Base-by-base conservation (phyloP, 805 yeast species). In the Starmerella tilneyi region DNA sequence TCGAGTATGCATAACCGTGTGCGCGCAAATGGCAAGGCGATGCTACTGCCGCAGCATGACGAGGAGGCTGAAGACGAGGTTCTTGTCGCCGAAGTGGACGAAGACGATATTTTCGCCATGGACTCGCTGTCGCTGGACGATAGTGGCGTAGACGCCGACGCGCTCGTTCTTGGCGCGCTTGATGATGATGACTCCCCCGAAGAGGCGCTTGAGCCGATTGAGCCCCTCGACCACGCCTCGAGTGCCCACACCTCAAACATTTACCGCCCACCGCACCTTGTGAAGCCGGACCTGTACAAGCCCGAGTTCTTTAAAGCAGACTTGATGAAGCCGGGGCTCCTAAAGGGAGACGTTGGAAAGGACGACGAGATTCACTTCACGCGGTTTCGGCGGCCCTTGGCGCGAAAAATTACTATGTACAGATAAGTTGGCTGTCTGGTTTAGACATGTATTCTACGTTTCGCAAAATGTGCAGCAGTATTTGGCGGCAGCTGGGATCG, bases 391-490 rank as follows among this genome's bases (percentile, higher is more conserved):
- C 35, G 43, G 9, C 43, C 28, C 9, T 22, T 30, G 9, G 28
- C 27, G 24, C 31, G 45, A 15, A 43, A 28, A 16, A 22, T 17
- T 19, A 13, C 43, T 46, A 49, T 40, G 52, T 42, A 36, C 40
- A 36, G 40, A 36, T 36, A 36, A 40, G 27, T 34, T 52, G 46
- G 32, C 50, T 48, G 29, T 42, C 54, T 7, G 62, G 62, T 40
- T 56, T 51, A 12, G 62, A 44, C 34, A 60, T 47, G 46, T 61
- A 62, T 49, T 63, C 65, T 19, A 63, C 56, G 42, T 62, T 57
- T n/a, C 61, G 54, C 33, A 63, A 51, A 8, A 61, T 53, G 35
- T 63, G 63, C 27, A 52, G 51, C 19, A 50, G 32, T 13, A 63
- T 51, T 9, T 29, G 27, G n/a, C 49, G 45, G 53, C 65, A 60